phyloP scores from a whole-genome alignment of 805 yeast species.

The Lachancea mirantina region DNA sequence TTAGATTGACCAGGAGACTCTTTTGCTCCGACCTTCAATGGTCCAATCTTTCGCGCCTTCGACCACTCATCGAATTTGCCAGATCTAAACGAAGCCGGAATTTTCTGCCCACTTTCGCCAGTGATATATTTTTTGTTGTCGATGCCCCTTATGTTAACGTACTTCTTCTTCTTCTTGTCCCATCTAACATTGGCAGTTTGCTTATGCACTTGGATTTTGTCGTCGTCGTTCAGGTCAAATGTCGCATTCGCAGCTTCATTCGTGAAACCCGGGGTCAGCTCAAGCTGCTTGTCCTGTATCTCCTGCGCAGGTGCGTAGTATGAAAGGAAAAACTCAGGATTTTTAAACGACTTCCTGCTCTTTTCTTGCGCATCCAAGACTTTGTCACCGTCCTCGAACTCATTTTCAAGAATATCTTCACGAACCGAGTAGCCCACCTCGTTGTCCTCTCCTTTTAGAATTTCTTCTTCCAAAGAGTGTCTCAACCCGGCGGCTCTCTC shows the following conservation, averaged over 20 bases:
- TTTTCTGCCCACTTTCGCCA: constrained; percentile 88
- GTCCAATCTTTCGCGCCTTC: constrained; percentile 51
- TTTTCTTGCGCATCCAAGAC: constrained; percentile 24
- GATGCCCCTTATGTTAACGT: constrained; percentile 68
- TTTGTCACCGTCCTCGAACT: constrained; percentile 37
- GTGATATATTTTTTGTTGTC: constrained; percentile 77
- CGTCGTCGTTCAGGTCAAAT: constrained; percentile 78
- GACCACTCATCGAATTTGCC: constrained; percentile 95
- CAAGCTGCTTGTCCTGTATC: constrained; percentile 75
- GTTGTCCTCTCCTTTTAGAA: constrained; percentile 44
- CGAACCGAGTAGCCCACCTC: constrained; percentile 45
- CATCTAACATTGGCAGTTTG: constrained; percentile 69
- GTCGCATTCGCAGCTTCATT: constrained; percentile 81
- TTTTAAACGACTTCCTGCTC: constrained; percentile 51
- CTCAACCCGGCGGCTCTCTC: constrained; percentile 71
- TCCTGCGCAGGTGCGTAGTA: constrained; percentile 81
- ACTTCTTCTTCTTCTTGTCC: constrained; percentile 91
- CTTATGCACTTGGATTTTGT: constrained; percentile 56
- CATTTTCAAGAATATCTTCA: constrained; percentile 32
- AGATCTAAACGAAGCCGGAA: constrained; percentile 85
- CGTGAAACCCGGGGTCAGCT: constrained; percentile 54
- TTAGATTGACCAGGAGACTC: constrained; percentile 36
- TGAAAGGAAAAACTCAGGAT: constrained; percentile 72
- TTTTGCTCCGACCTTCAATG: constrained; percentile 47
- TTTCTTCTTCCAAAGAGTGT: constrained; percentile 68